Evolutionary conservation across 2,329 filamentous ascomycete genomes (phyloP).

Genomic region (Colletotrichum costaricense): DNA sequence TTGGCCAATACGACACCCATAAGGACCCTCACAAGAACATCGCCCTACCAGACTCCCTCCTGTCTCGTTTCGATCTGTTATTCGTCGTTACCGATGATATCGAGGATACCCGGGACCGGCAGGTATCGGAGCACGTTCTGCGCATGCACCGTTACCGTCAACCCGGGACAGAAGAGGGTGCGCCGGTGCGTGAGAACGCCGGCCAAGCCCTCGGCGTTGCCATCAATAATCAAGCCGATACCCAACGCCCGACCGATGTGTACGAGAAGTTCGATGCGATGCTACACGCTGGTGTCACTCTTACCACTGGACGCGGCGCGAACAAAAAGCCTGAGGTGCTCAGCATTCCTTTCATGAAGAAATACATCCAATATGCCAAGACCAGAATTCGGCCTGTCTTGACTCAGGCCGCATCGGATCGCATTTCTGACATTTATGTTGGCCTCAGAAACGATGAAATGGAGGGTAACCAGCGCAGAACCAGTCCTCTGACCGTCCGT

Average conservation of each 20-base stretch:
- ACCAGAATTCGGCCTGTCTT: conserved; percentile 88
- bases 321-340: conserved; percentile 87
- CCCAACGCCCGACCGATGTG: conserved; percentile 84
- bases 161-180: conserved; percentile 92
- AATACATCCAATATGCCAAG: conserved; percentile 99
- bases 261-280: conserved; percentile 97
- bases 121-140: conserved; percentile 94
- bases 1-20: conserved; percentile 97
- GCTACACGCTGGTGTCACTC: conserved; percentile 90
- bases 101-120: conserved; percentile 89
- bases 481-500: conserved; percentile 95
- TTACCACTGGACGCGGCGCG: conserved; percentile 78
- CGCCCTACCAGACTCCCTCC: conserved; percentile 91
- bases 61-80: conserved; percentile 97
- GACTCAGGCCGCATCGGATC: conserved; percentile 90
- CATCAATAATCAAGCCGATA: conserved; percentile 78
- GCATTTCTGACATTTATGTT: conserved; percentile 92
- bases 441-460: conserved; percentile 95
- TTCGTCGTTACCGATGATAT: conserved; percentile 99
- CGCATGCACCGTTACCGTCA: conserved; percentile 97
- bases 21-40: conserved; percentile 99
- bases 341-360: conserved; percentile 98
- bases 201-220: conserved; percentile 90
- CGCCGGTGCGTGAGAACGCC: conserved; percentile 89
- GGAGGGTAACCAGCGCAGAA: conserved; percentile 92